Base-by-base conservation (phyloP, 495 filamentous ascomycete genomes). In the Aspergillus egyptiacus region DNA sequence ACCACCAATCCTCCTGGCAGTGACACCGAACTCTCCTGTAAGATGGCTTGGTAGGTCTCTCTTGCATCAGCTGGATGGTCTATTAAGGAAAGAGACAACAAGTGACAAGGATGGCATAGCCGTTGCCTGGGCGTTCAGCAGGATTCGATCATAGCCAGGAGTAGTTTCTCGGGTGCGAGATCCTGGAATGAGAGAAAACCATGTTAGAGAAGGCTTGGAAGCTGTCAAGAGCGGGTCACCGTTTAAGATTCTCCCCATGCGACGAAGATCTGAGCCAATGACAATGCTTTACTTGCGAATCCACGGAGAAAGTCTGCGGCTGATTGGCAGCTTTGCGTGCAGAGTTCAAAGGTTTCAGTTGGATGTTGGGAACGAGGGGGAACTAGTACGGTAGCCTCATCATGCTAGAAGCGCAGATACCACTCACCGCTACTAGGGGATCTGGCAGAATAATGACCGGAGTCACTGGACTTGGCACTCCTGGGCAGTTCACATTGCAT, bases 201-300 rank as follows among this genome's bases (percentile, higher is more conserved):
- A 41, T 40, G 32, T 53, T 51, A 37, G 48, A 53, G 22, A 37
- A 54, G 52, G 46, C 48, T 55, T 59, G 56, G 56, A 53, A 53
- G 54, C 57, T 60, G 54, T 60, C 57, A 60, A 56, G 47, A 53
- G 54, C 55, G 57, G 57, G 54, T 34, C 57, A 50, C 48, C 54
- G 57, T 57, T 60, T 56, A 42, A 50, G 36, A 19, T 14, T 23
- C 13, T 18, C 47, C 48, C 57, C 54, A 57, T 44, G 50, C 54
- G 46, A 51, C 32, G 37, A 33, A 42, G 25, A 17, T 15, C 2
- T 5, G 17, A 33, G 10, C 57, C 57, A 60, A 54, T 54, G 23
- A 51, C 11, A 22, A 36, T 14, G 3, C 14, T 18, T 25, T 23
- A n/a, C 8, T 23, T 35, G 31, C 20, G 19, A 23, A 48, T 43